These are phyloP conservation scores for Teunomyces cretensis DNA, from an alignment of 805 yeast genomes.

Conservation along the genomic window DNA sequence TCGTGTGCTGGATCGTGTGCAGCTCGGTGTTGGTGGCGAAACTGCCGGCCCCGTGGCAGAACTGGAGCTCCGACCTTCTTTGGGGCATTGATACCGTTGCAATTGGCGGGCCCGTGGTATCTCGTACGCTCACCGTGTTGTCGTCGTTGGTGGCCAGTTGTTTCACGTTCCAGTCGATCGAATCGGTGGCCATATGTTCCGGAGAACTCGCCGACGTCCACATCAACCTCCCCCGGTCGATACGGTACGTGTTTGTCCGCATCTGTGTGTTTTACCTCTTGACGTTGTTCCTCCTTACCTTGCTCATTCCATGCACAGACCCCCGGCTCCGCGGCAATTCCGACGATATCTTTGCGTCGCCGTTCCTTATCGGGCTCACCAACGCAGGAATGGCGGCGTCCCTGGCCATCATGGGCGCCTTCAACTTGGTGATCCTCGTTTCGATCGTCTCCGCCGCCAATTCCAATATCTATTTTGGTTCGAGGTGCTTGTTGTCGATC, in stretches of 20 bases:
- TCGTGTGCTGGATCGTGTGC: not conserved
- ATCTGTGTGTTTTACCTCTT: conserved; percentile 16
- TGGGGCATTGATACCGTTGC: conserved; percentile 2
- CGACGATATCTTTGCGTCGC: conserved; percentile 18
- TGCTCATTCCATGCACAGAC: conserved; percentile 13
- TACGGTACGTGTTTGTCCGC: conserved; percentile 13
- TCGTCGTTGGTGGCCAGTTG: conserved; percentile 14
- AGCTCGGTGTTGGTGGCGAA: not conserved
- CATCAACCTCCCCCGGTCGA: conserved; percentile 10
- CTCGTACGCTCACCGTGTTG: not conserved
- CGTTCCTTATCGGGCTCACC: conserved; percentile 22
- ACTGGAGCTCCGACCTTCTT: not conserved
- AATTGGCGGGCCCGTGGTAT: not conserved
- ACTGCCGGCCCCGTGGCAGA: not conserved
- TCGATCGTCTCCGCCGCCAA: conserved; percentile 27
- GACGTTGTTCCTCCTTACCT: conserved; percentile 15
- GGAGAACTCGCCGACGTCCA: conserved; percentile 15
- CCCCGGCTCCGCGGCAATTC: conserved; percentile 8
- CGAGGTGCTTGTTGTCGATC: conserved; percentile 20
- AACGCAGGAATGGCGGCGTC: conserved; percentile 13
- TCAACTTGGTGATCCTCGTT: conserved; percentile 20
- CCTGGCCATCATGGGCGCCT: conserved; percentile 13
- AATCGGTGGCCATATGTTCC: conserved; percentile 16
- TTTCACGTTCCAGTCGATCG: conserved; percentile 19
- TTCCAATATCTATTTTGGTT: conserved; percentile 28